A percentile compares a stretch with the other conserved stretches of the same genome.
Conservation (phyloP, 2,329 filamentous ascomycete genomes). For the Gyromitra esculenta region DNA sequence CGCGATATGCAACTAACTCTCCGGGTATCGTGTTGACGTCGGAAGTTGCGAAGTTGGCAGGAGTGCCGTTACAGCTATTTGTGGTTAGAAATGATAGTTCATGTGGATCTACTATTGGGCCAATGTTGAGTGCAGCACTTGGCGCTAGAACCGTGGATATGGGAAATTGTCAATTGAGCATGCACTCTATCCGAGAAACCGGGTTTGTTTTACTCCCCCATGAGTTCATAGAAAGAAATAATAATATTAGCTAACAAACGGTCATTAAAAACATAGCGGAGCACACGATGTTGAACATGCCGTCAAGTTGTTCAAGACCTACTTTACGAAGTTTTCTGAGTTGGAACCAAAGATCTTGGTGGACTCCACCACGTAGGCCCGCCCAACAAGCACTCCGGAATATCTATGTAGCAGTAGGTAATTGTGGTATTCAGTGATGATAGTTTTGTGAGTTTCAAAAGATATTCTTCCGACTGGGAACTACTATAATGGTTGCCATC, state of each 20-base stretch:
- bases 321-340: conserved; percentile 84
- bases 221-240: not conserved
- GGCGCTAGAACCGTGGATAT: conserved; percentile 90
- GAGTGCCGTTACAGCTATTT: conserved; percentile 91
- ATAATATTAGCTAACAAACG: conserved; percentile 19
- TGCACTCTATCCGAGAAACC: conserved; percentile 97
- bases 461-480: conserved; percentile 27
- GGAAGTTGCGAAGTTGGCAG: conserved; percentile 77
- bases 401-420: conserved; percentile 30
- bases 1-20: conserved; percentile 94
- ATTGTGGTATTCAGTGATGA: conserved; percentile 28
- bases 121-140: conserved; percentile 89
- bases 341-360: conserved; percentile 84
- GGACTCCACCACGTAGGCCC: conserved; percentile 66
- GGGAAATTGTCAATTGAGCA: conserved; percentile 91
- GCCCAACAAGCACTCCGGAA: conserved; percentile 7
- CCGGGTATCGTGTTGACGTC: conserved; percentile 93
- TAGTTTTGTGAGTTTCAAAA: conserved; percentile 28
- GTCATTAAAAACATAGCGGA: conserved; percentile 65
- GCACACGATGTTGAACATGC: conserved; percentile 87
- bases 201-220: conserved; percentile 59
- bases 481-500: conserved; percentile 21
- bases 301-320: conserved; percentile 84
- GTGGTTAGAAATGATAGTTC: conserved; percentile 95
- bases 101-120: conserved; percentile 95